Base-by-base conservation (phyloP, 805 yeast species). In the Zygoascus tannicola region DNA sequence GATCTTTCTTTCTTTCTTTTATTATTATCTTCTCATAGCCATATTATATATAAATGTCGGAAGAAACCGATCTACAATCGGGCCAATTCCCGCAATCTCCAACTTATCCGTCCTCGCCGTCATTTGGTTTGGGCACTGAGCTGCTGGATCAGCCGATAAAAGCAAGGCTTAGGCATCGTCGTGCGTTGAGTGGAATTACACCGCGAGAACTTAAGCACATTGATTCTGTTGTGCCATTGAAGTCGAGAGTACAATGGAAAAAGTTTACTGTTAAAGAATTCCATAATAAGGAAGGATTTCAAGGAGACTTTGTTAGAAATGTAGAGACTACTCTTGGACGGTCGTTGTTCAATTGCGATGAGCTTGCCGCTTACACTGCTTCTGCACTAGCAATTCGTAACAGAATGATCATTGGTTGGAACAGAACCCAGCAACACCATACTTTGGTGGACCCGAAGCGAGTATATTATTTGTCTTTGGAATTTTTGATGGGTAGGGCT, bases 271-370 rank as follows among this genome's bases (percentile, higher is more conserved):
- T 76, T 26, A 63, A 66, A 50, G 76, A 73, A 52, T 69, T 75
- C 48, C 49, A 54, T 14, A 63, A 71, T 42, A 69, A 67, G 39
- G 81, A 73, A 5, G 76, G 70, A 22, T 82, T 87, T 55, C 82
- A 86, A 60, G 56, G 67, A 33, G 71, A 72, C 46, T 83, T 87
- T 59, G 81, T 87, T 41, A 75, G 78, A 52, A 94, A 88, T 62
- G 95, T 88, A 34, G 97, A 87, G 64, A 84, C 94, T 35, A 76
- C 88, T 1, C 69, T 87, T 59, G 97, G 94, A n/a, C 74, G 97
- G 56, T 85, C 90, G 28, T 68, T 87, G 69, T 85, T 83, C 73
- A 88, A 88, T 58, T 85, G 95, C 67, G 97, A 88, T 63, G 80
- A 81, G 47, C 69, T 87, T 58, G 95, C 95, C 34, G 95, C 96